Base-by-base conservation (phyloP, 202 grass and related monocot genomes). In the Zizania palustris region DNA sequence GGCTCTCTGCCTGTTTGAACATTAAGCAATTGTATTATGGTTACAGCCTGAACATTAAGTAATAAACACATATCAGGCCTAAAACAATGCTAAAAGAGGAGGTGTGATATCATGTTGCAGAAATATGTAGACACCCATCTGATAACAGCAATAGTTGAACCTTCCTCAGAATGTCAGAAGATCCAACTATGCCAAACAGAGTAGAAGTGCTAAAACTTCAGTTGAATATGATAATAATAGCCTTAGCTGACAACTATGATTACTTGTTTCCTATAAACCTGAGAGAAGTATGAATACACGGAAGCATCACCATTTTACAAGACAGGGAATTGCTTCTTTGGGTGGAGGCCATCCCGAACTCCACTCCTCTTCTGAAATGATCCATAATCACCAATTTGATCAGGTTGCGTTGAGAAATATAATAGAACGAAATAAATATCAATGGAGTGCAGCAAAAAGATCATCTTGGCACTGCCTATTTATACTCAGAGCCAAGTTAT, bases 261-360 rank as follows among this genome's bases (percentile, higher is more conserved):
- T 19, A 7, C 51, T 54, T 54, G 16, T 39, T 5, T 11, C 67
- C 15, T 73, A n/a, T 40, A 76, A 11, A 81, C 21, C 34, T 22
- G 4, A 16, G n/a, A 67, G 1, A 60, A 67, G 35, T 66, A 44
- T 69, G 61, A 13, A n/a, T 45, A 75, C 48, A 64, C 3, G 60
- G 39, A 14, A 67, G 54, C 44, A 71, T 74, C 83, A 90, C 88
- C 85, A 69, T 82, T 77, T 86, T 76, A 75, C 69, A 79, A 5
- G 85, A 85, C 75, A 88, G 13, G 3, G 88, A 82, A 67, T 74
- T 80, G 50, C 87, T 76, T 85, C 83, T 90, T 60, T 80, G 83
- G 76, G 88, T 85, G 45, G 85, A 73, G 48, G 86, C 58, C 68
- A 76, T 83, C 55, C 90, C 87, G 58, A 93, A 84, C 79, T 93